A percentile compares a stretch with the other conserved stretches of the same genome.
These are phyloP conservation scores for Mortierella sp. DNA, from an alignment of 371 early-diverging fungal genomes.

Conservation along the genomic window DNA sequence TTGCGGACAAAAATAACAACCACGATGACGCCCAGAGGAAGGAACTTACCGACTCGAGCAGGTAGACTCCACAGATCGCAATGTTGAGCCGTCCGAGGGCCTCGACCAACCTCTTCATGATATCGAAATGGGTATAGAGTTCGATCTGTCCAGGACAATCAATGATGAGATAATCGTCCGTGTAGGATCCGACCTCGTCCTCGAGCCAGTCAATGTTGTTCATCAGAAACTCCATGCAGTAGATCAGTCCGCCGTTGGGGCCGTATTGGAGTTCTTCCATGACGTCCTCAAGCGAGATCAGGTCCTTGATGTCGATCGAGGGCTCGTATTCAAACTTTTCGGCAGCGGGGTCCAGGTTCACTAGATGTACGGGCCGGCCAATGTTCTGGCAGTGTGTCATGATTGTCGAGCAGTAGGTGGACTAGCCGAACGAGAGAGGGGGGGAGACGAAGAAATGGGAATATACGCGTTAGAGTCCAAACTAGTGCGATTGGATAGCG, in stretches of 20 bases:
- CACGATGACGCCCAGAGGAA: background rate
- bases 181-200: conserved; percentile 90
- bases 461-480: background rate
- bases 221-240: conserved; percentile 95
- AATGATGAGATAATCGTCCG: conserved; percentile 96
- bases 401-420: conserved; percentile 96
- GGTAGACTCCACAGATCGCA: conserved; percentile 91
- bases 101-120: conserved; percentile 89
- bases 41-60: conserved; percentile 78
- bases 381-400: conserved; percentile 90
- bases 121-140: conserved; percentile 98
- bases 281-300: conserved; percentile 97
- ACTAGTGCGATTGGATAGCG: background rate
- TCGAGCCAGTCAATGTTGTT: conserved; percentile 98
- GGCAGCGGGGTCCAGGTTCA: conserved; percentile 99
- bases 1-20: background rate
- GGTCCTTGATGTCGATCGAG: conserved; percentile 94
- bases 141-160: conserved; percentile 99
- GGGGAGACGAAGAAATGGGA: background rate
- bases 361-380: conserved; percentile 88
- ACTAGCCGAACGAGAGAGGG: conserved; percentile 59
- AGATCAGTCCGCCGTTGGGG: conserved; percentile 99
- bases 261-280: conserved; percentile 99
- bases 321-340: conserved; percentile 95
- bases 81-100: conserved; percentile 78